These are phyloP conservation scores for Schoenoplectus tabernaemontani DNA, from an alignment of 202 grass and related monocot genomes.

Conservation along the genomic window DNA sequence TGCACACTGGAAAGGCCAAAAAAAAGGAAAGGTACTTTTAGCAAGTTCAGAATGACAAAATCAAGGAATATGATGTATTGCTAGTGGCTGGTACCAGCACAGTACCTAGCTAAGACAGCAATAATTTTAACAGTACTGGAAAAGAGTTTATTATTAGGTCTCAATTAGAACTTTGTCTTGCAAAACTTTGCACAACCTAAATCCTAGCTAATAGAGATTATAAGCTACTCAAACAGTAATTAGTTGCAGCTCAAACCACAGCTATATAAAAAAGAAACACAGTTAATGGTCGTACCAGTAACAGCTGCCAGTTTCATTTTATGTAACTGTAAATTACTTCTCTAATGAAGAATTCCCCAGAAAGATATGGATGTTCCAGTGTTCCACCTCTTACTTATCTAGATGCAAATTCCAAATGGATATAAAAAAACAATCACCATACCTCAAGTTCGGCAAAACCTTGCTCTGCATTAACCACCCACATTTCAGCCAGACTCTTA, in stretches of 20 bases:
- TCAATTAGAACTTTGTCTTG: neutral
- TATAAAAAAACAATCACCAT: neutral
- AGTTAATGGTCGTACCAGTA: neutral
- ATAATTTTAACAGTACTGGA: neutral
- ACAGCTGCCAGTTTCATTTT: neutral
- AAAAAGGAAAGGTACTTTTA: neutral
- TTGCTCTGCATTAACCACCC: slow-evolving; percentile 41
- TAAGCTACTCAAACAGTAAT: neutral
- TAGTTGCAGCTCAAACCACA: neutral
- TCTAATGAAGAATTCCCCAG: neutral
- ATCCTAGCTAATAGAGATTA: neutral
- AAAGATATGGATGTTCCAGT: slow-evolving; percentile 2
- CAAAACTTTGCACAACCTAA: neutral
- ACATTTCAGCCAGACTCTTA: slow-evolving; percentile 39
- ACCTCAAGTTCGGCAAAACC: slow-evolving; percentile 53
- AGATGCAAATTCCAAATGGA: neutral
- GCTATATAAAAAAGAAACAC: neutral
- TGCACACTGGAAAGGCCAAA: slow-evolving; percentile 30
- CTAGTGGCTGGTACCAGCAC: neutral
- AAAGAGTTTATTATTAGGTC: neutral
- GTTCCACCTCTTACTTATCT: neutral
- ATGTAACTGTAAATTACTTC: neutral
- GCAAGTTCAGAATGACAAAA: neutral
- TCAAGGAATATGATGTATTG: neutral
- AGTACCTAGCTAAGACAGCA: neutral